phyloP scores from a whole-genome alignment of 176 grass and related monocot genomes.

The Zoysia pacifica region DNA sequence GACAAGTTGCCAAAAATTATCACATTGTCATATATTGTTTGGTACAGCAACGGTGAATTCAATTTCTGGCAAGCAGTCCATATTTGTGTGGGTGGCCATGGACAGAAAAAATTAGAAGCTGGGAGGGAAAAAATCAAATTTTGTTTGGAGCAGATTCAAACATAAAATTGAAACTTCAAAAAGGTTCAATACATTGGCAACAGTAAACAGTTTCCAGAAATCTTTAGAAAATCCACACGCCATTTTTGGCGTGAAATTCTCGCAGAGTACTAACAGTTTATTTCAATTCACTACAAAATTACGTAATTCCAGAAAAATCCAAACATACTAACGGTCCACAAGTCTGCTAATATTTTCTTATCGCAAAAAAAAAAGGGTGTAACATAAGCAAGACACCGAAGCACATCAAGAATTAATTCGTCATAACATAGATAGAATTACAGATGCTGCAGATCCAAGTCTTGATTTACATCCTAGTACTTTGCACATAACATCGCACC shows the following conservation, averaged over 20 bases:
- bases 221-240: background rate
- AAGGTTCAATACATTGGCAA: background rate
- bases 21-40: constrained; percentile 9
- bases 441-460: constrained; percentile 4
- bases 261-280: background rate
- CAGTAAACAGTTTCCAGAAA: background rate
- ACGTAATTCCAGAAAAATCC: background rate
- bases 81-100: background rate
- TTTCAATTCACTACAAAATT: too few relatives aligned
- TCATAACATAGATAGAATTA: constrained; percentile 11
- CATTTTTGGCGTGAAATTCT: background rate
- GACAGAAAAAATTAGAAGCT: background rate
- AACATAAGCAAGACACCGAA: background rate
- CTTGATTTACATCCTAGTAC: constrained; percentile 30
- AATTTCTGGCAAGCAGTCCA: background rate
- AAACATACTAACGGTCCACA: background rate
- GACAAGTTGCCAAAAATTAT: background rate
- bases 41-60: background rate
- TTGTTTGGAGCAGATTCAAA: background rate
- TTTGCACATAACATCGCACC: constrained; percentile 25
- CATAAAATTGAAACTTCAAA: background rate
- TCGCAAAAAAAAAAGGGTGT: background rate
- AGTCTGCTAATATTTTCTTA: background rate
- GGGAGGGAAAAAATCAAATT: background rate
- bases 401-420: background rate